Percentiles rank a stretch among this genome's conserved stretches.
phyloP scores from a whole-genome alignment of 257 asterid genomes.

The Nicotiana attenuata region DNA sequence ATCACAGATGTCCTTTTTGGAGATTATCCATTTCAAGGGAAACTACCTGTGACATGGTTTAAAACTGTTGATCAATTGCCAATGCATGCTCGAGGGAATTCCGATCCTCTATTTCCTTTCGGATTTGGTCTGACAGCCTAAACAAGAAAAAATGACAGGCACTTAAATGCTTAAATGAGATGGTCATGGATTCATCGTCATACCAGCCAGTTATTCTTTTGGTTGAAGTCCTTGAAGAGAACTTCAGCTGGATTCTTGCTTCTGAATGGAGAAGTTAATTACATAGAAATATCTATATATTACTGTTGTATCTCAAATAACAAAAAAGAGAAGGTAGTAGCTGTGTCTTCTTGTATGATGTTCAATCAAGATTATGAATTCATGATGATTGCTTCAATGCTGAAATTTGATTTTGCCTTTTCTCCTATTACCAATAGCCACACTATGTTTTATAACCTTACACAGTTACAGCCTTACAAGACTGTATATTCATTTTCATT shows the following conservation, averaged over 20 bases:
- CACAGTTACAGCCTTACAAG: not conserved
- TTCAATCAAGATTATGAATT: not conserved
- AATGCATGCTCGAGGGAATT: conserved; percentile 38
- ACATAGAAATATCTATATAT: not conserved
- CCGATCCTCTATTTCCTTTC: conserved; percentile 67
- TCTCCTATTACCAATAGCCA: not conserved
- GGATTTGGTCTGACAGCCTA: conserved; percentile 56
- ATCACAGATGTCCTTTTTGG: conserved; percentile 73
- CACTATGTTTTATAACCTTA: not conserved
- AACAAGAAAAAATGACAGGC: not conserved
- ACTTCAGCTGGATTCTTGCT: conserved; percentile 8
- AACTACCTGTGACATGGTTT: conserved; percentile 69
- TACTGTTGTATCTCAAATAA: not conserved
- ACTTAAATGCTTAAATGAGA: not conserved
- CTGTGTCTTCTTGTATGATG: not conserved
- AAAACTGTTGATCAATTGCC: conserved; percentile 61
- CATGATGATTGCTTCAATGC: not conserved
- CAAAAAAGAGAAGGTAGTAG: not conserved
- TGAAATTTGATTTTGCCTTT: not conserved
- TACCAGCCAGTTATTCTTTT: conserved; percentile 4
- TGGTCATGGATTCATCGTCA: not conserved
- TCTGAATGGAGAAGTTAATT: not conserved
- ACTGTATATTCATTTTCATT: not conserved
- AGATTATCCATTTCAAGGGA: conserved; percentile 64
- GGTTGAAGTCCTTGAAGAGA: not conserved